These are phyloP conservation scores for Leccinum fallax DNA, from an alignment of 1,284 basidiomycete species.

Conservation along the genomic window DNA sequence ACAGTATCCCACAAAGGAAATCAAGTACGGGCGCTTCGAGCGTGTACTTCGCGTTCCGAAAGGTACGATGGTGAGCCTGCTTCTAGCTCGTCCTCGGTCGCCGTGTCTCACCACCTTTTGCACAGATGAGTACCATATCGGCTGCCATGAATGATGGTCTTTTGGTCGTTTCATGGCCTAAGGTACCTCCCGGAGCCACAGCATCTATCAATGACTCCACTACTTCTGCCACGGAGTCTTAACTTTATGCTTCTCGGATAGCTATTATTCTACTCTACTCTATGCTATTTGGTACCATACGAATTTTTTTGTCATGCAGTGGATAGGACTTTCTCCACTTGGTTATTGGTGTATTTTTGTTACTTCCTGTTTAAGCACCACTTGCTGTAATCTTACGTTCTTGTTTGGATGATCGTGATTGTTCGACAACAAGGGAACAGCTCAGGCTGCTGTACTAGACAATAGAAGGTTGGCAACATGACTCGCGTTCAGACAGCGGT, in stretches of 20 bases:
- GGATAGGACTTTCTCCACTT: constrained; percentile 1
- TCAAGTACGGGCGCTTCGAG: constrained; percentile 36
- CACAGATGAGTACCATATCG: constrained; percentile 38
- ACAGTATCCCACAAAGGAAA: constrained; percentile 29
- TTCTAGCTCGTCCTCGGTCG: constrained; percentile 4
- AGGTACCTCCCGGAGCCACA: constrained; percentile 21
- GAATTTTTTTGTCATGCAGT: not conserved
- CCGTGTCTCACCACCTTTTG: constrained; percentile 6
- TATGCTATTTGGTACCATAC: constrained; percentile 26
- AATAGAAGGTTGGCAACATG: not conserved
- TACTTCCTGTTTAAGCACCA: not conserved
- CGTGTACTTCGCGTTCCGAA: constrained; percentile 35
- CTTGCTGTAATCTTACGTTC: constrained; percentile 7
- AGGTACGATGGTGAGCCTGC: constrained; percentile 33
- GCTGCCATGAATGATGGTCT: constrained; percentile 38
- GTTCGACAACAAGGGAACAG: not conserved
- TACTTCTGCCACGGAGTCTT: not conserved
- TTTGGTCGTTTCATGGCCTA: constrained; percentile 34
- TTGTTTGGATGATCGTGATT: not conserved
- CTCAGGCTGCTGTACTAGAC: not conserved
- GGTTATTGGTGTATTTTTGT: not conserved
- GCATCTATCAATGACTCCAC: constrained; percentile 13
- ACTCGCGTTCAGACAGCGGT: not conserved
- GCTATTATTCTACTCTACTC: constrained; percentile 9
- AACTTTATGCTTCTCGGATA: constrained; percentile 7